Conservation (phyloP, 257 asterid genomes). For the Forsythia suspensa region DNA sequence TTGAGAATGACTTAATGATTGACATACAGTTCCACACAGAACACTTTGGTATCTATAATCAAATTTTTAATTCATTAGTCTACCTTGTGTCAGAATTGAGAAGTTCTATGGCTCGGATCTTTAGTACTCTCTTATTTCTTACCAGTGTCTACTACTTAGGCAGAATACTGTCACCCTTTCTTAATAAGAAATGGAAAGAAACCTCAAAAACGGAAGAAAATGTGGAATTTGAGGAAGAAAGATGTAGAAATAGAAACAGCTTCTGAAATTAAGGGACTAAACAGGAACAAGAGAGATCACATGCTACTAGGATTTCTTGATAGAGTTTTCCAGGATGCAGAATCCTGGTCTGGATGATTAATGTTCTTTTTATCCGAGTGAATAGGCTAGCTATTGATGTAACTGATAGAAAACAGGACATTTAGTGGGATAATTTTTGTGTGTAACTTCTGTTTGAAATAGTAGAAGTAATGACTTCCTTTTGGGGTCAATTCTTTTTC, state of each 20-base stretch:
- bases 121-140: too few species aligned
- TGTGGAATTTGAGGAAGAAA: too few species aligned
- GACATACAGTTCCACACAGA: neutral
- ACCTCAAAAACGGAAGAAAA: too few species aligned
- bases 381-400: neutral
- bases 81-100: too few species aligned
- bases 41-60: neutral
- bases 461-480: neutral
- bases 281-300: neutral
- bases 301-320: neutral
- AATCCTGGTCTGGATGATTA: constrained; percentile 6
- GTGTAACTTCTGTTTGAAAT: constrained; percentile 6
- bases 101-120: too few species aligned
- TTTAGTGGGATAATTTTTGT: neutral
- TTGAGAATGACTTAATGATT: neutral
- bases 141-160: too few species aligned
- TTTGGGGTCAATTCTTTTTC: neutral
- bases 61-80: constrained; percentile 9
- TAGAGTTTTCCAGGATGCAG: constrained; percentile 11
- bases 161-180: too few species aligned
- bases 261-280: too few species aligned
- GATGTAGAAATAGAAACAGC: too few species aligned
- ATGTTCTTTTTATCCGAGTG: constrained; percentile 7
- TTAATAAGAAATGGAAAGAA: too few species aligned
- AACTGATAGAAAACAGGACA: constrained; percentile 6